A percentile compares a stretch with the other conserved stretches of the same genome.
Conservation (phyloP, 345 rosid species). For the Passiflora organensis region DNA sequence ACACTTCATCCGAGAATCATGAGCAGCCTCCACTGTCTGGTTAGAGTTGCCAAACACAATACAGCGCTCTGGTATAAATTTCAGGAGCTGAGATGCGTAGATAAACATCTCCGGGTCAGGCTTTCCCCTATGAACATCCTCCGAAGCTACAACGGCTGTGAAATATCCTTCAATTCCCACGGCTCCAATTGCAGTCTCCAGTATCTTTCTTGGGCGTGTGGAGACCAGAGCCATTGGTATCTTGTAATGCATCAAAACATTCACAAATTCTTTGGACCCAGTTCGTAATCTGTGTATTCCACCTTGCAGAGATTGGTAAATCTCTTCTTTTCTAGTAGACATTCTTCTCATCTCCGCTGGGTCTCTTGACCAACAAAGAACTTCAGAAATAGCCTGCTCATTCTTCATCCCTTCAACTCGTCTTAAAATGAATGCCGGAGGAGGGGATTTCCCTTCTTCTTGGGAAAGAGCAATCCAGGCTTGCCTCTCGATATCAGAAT, state of each 20-base stretch:
- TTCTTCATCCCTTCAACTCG: slow-evolving; percentile 92
- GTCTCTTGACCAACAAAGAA: slow-evolving; percentile 95
- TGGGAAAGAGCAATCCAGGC: slow-evolving; percentile 82
- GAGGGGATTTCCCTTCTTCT: slow-evolving; percentile 88
- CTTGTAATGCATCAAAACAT: slow-evolving; percentile 67
- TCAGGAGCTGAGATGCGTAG: slow-evolving; percentile 80
- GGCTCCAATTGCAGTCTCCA: slow-evolving; percentile 66
- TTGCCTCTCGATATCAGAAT: slow-evolving; percentile 70
- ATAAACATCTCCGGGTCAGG: slow-evolving; percentile 94
- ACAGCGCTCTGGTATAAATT: slow-evolving; percentile 89
- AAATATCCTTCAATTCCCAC: slow-evolving; percentile 63
- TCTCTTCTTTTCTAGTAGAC: slow-evolving; percentile 83
- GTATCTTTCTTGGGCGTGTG: slow-evolving; percentile 63
- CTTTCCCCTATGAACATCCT: slow-evolving; percentile 85
- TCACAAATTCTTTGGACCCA: slow-evolving; percentile 87
- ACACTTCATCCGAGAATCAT: slow-evolving; percentile 89
- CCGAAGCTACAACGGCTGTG: slow-evolving; percentile 73
- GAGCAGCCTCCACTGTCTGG: slow-evolving; percentile 91
- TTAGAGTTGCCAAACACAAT: slow-evolving; percentile 94
- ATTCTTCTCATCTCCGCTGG: slow-evolving; percentile 60
- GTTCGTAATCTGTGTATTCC: slow-evolving; percentile 64
- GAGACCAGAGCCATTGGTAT: slow-evolving; percentile 97
- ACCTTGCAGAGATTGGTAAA: slow-evolving; percentile 70
- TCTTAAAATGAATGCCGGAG: slow-evolving; percentile 61
- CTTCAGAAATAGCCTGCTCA: slow-evolving; percentile 95